Evolutionary conservation across 768 basidiomycete species (phyloP).

Genomic region (Tricholoma hemisulphureum): DNA sequence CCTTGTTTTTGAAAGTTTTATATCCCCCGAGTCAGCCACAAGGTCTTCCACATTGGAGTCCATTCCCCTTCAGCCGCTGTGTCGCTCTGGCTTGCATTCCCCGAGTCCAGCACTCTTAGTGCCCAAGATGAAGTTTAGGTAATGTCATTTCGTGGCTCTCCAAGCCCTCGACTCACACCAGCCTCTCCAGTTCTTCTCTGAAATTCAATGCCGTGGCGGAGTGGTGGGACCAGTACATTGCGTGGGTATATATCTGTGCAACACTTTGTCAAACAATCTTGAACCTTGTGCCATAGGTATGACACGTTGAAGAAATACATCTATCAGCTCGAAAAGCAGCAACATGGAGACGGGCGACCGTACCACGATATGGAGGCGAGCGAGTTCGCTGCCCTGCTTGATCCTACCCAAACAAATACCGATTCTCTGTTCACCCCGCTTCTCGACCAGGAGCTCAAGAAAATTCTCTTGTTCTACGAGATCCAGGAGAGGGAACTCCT

Average conservation of each 20-base stretch:
- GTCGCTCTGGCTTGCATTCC: conserved; percentile 13
- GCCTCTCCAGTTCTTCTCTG: conserved; percentile 63
- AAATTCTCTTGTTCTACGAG: conserved; percentile 79
- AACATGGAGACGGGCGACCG: conserved; percentile 42
- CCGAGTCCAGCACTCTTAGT: conserved; percentile 19
- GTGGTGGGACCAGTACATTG: conserved; percentile 92
- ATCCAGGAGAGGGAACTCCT: conserved; percentile 71
- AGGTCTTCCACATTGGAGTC: conserved; percentile 34
- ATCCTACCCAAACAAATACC: conserved; percentile 35
- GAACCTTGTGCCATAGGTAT: conserved; percentile 53
- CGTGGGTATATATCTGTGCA: conserved; percentile 45
- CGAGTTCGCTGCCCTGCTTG: conserved; percentile 58
- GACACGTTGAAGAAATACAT: conserved; percentile 81
- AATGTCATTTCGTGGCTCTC: conserved; percentile 10
- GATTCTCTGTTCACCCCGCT: conserved; percentile 68
- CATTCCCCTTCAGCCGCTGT: conserved; percentile 38
- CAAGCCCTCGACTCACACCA: background rate
- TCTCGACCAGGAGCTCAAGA: conserved; percentile 78
- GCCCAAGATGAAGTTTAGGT: conserved; percentile 64
- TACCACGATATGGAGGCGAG: conserved; percentile 63
- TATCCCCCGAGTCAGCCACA: no score
- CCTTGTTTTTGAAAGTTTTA: no score
- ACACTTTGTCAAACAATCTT: background rate
- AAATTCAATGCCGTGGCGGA: conserved; percentile 91
- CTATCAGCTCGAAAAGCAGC: conserved; percentile 81